A percentile compares a stretch with the other conserved stretches of the same genome.
phyloP scores from a whole-genome alignment of 805 yeast genomes.

The Novakomyces olei region DNA sequence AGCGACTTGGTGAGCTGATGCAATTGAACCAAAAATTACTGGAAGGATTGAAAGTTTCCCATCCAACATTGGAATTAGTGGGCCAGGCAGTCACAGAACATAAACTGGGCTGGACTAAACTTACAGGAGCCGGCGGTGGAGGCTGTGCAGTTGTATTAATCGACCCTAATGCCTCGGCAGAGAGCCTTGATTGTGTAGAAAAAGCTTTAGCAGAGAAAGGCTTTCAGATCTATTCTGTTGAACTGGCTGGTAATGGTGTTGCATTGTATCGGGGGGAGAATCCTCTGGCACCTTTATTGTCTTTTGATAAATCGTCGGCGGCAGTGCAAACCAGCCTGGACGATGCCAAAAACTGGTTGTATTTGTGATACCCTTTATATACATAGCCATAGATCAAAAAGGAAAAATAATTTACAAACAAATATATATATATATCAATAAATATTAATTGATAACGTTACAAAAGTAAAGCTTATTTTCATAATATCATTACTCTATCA shows the following conservation, averaged over 20 bases:
- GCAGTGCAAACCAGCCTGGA: no score
- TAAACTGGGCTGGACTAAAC: slow-evolving; percentile 63
- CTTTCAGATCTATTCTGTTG: slow-evolving; percentile 55
- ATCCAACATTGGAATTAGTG: slow-evolving; percentile 67
- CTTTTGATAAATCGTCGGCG: no score
- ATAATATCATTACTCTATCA: no score
- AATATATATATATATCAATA: no score
- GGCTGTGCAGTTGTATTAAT: slow-evolving; percentile 89
- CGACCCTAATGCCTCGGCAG: slow-evolving; percentile 19
- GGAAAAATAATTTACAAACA: no score
- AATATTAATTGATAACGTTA: no score
- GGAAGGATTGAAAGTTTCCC: slow-evolving; percentile 74
- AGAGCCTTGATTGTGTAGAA: slow-evolving; percentile 16
- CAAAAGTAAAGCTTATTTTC: no score
- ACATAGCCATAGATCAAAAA: no score
- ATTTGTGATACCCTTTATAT: no score
- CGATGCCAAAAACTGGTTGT: no score
- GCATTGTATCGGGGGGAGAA: no score
- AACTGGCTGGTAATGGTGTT: slow-evolving; percentile 78
- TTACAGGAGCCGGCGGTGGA: slow-evolving; percentile 98
- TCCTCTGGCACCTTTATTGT: no score
- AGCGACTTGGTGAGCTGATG: slow-evolving; percentile 34
- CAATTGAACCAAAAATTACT: slow-evolving; percentile 73
- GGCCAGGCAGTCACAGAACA: slow-evolving; percentile 41
- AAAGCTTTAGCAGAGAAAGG: slow-evolving; percentile 24